These are phyloP conservation scores for Bryoglossum gracile DNA, from an alignment of 495 filamentous ascomycete species.

Conservation along the genomic window DNA sequence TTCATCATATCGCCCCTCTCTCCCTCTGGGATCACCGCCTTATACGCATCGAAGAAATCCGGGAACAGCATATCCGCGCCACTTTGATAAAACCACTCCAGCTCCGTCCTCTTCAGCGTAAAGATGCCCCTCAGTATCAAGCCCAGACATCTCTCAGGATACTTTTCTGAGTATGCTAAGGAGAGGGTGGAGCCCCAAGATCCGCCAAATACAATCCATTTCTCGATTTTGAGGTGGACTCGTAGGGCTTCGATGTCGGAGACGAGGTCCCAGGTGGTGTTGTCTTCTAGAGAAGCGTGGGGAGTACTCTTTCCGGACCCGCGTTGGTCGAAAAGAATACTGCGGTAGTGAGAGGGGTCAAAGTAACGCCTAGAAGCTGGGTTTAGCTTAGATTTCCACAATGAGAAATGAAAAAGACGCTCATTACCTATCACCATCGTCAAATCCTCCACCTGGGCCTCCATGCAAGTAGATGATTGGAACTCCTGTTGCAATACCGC, in stretches of 20 bases:
- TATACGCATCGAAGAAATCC: slow-evolving; percentile 34
- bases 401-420: not conserved
- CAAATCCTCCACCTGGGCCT: slow-evolving; percentile 36
- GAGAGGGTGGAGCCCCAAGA: slow-evolving; percentile 41
- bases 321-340: slow-evolving; percentile 41
- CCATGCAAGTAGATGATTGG: slow-evolving; percentile 40
- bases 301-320: slow-evolving; percentile 38
- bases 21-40: slow-evolving; percentile 27
- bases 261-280: slow-evolving; percentile 37
- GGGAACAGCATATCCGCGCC: slow-evolving; percentile 33
- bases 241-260: slow-evolving; percentile 39
- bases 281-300: slow-evolving; percentile 32
- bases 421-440: slow-evolving; percentile 28
- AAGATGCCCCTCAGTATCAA: slow-evolving; percentile 38
- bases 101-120: slow-evolving; percentile 27
- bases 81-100: slow-evolving; percentile 25
- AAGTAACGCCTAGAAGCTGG: slow-evolving; percentile 29
- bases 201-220: slow-evolving; percentile 45
- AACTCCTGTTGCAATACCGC: slow-evolving; percentile 31
- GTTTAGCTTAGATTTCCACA: not conserved
- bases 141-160: slow-evolving; percentile 31
- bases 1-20: slow-evolving; percentile 28
- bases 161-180: slow-evolving; percentile 35
- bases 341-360: slow-evolving; percentile 37
- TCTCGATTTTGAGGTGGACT: slow-evolving; percentile 32